Conservation (phyloP, 2,329 filamentous ascomycete genomes). For the Sarocladiaceae sp. region DNA sequence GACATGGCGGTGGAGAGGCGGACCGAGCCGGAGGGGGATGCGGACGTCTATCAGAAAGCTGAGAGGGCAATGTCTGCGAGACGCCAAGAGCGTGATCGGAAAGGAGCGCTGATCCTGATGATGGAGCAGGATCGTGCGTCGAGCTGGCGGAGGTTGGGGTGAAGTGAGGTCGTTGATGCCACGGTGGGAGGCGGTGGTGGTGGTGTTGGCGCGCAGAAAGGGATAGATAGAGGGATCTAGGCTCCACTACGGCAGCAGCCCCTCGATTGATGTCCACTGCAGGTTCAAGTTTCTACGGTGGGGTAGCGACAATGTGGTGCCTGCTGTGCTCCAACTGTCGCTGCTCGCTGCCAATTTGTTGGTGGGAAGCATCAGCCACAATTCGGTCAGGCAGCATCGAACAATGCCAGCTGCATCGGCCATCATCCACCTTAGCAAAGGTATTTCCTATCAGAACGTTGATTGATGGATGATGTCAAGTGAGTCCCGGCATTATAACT, state of each 20-base stretch:
- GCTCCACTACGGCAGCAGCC: conserved; percentile 4
- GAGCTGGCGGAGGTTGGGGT: conserved; percentile 10
- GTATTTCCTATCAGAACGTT: too few relatives aligned
- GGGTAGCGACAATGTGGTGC: too few relatives aligned
- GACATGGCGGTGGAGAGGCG: conserved; percentile 54
- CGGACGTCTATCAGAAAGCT: conserved; percentile 1
- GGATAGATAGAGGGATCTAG: not conserved
- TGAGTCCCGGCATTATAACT: too few relatives aligned
- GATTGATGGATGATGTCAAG: too few relatives aligned
- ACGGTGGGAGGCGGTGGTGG: conserved; percentile 5
- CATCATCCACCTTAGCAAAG: too few relatives aligned
- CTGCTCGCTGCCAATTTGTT: too few relatives aligned
- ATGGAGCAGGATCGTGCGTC: conserved; percentile 6
- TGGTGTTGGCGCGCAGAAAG: not conserved
- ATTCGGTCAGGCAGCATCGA: too few relatives aligned
- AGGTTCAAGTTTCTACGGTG: conserved; percentile 5
- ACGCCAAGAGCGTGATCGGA: conserved; percentile 2
- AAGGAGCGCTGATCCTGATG: not conserved
- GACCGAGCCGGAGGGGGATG: not conserved
- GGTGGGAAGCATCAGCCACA: too few relatives aligned
- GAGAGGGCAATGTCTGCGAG: not conserved
- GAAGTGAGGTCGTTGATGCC: conserved; percentile 5
- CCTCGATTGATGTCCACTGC: too few relatives aligned
- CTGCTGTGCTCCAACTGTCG: too few relatives aligned
- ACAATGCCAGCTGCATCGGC: too few relatives aligned